Evolutionary conservation across 768 basidiomycete genomes (phyloP).

Genomic region (Boletus edulis): DNA sequence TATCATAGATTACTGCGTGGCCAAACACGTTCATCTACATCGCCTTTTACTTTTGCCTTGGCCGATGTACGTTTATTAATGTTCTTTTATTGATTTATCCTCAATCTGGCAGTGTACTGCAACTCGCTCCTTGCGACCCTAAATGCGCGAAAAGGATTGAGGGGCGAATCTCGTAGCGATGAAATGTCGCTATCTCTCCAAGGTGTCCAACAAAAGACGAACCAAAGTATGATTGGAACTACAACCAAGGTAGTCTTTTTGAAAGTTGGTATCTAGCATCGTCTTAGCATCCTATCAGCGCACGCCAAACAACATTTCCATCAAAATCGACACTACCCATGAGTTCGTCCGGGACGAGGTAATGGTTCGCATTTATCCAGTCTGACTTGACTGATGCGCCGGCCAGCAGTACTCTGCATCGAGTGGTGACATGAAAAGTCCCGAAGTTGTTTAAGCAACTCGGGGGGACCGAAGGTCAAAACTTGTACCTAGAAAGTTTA

Average conservation of each 20-base stretch:
- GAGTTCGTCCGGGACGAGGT: constrained; percentile 49
- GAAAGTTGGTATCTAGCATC: too few species aligned
- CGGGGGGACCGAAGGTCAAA: not conserved
- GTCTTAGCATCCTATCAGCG: constrained; percentile 14
- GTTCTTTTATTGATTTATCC: not conserved
- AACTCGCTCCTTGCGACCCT: constrained; percentile 62
- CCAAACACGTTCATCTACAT: constrained; percentile 59
- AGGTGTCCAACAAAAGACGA: constrained; percentile 26
- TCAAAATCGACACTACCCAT: constrained; percentile 65
- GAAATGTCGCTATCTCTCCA: constrained; percentile 33
- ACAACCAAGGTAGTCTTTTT: constrained; percentile 9
- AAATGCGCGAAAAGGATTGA: constrained; percentile 54
- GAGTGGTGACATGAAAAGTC: constrained; percentile 16
- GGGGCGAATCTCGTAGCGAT: constrained; percentile 24
- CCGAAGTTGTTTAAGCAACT: constrained; percentile 16
- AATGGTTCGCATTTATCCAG: too few species aligned
- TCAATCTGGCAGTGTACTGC: constrained; percentile 47
- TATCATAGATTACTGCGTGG: constrained; percentile 46
- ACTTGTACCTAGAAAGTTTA: constrained; percentile 4
- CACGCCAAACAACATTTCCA: constrained; percentile 52
- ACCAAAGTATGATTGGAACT: constrained; percentile 6
- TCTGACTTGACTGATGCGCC: not conserved
- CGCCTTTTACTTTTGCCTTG: constrained; percentile 62
- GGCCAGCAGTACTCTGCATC: constrained; percentile 20
- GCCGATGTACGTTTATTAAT: constrained; percentile 45